Base-by-base conservation (phyloP, 2,329 filamentous ascomycete species). In the Neofusicoccum umdonicola region DNA sequence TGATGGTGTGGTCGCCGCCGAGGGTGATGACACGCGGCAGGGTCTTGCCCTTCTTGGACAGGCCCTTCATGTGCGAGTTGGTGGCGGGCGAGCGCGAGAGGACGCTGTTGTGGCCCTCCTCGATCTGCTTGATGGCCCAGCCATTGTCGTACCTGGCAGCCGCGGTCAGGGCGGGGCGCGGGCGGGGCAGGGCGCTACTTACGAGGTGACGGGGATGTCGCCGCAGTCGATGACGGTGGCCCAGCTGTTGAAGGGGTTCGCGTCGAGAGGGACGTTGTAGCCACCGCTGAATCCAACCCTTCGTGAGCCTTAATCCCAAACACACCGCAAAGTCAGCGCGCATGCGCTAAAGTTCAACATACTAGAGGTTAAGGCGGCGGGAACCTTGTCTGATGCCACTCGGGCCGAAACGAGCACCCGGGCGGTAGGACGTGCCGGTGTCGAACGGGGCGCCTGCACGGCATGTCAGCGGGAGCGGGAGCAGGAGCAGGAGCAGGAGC, bases 301-400 rank as follows among this genome's bases (percentile, higher is more conserved):
- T 65, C 79, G 79, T 82, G 79, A 82, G 80, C 80, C 78, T 81
- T 77, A 63, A 66, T 68, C 66, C 69, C 52, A 42, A 50, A 64
- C 51, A 35, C 42, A 9, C 22, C 19, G 57, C 63, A 67, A 15
- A 45, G 54, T 45, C 54, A 58, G 54, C 54, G 54, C 54, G 19
- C 44, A 27, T 39, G 42, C 45, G 42, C 57, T 11, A 34, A 34
- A 35, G 19, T 42, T 63, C 4, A 41, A 84, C 88, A 72, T 88
- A 93, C 90, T 95, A 95, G 65, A 95, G 88, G 80, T 94, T 95
- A 69, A 95, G 85, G 69, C 91, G 86, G 72, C 91, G 88, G 73
- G 91, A 94, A 79, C 91, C 92, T 83, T 95, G 92, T 75, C 92
- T 87, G 71, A 95, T 94, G 54, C 91, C 91, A 37, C 88, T 91